Conservation (phyloP, 495 filamentous ascomycete species). For the Aspergillus panamensis region DNA sequence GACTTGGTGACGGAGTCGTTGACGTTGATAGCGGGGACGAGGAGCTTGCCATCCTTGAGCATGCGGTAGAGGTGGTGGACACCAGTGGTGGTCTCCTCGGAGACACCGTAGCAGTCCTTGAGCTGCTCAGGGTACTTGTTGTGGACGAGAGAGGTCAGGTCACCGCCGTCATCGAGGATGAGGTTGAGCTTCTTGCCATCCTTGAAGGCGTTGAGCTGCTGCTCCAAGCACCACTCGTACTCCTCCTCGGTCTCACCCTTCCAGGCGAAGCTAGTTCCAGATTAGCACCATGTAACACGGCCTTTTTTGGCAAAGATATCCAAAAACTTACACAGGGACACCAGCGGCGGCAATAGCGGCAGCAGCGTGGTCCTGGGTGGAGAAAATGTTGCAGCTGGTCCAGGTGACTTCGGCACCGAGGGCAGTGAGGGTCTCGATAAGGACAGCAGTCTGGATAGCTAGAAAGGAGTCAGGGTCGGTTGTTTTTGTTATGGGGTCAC, state of each 20-base stretch:
- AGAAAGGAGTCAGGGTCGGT: constrained; percentile 19
- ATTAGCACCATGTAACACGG: constrained; percentile 11
- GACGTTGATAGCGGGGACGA: constrained; percentile 97
- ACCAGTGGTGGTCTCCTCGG: constrained; percentile 99
- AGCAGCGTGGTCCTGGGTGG: constrained; percentile 96
- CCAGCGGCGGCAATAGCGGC: constrained; percentile 93
- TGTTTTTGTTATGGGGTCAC: neutral
- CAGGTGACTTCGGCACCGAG: constrained; percentile 98
- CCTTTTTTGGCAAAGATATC: neutral
- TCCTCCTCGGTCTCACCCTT: constrained; percentile 99
- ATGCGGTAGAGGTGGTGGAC: constrained; percentile 99
- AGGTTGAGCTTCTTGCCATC: constrained; percentile 94
- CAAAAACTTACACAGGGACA: constrained; percentile 71
- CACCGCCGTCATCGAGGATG: constrained; percentile 98
- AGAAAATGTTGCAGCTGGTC: constrained; percentile 98
- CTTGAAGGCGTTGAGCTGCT: constrained; percentile 96
- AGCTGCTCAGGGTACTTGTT: constrained; percentile 97
- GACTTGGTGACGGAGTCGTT: constrained; percentile 99
- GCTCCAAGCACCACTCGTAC: constrained; percentile 99
- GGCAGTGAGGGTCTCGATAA: constrained; percentile 92
- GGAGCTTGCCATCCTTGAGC: constrained; percentile 87
- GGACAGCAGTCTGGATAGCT: constrained; percentile 98
- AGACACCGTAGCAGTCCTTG: constrained; percentile 94
- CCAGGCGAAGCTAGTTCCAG: constrained; percentile 76
- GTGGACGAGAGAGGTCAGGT: constrained; percentile 94